phyloP scores from a whole-genome alignment of 2,329 filamentous ascomycete species.

The Trichoderma polysporum region DNA sequence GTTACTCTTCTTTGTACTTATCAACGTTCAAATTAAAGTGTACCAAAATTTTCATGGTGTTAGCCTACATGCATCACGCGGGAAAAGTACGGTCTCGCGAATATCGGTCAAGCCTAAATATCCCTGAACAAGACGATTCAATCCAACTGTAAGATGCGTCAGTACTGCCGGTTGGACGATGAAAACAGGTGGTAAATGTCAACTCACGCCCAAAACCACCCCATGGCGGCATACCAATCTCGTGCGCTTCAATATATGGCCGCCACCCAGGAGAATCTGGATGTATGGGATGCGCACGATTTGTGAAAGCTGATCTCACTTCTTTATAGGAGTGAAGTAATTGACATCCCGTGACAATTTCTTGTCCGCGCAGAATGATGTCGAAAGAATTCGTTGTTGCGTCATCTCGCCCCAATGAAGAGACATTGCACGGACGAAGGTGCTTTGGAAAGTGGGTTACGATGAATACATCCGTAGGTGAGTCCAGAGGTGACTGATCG shows the following conservation, averaged over 20 bases:
- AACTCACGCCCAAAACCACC: background rate
- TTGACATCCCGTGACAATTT: conserved; percentile 1
- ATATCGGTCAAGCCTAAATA: background rate
- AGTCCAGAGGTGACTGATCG: background rate
- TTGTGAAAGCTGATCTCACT: background rate
- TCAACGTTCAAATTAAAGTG: background rate
- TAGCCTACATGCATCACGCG: background rate
- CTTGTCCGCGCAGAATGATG: background rate
- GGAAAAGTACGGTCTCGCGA: conserved; percentile 1
- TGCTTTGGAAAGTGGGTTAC: background rate
- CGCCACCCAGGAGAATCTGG: background rate
- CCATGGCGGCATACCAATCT: conserved; percentile 9
- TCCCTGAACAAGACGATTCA: conserved; percentile 5
- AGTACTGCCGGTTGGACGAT: background rate
- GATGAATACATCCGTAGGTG: background rate
- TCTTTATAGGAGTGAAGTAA: background rate
- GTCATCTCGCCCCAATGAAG: background rate
- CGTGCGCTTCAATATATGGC: background rate
- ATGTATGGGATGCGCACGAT: background rate
- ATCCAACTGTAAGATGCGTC: background rate
- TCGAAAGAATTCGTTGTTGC: background rate
- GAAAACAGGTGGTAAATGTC: background rate
- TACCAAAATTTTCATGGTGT: background rate
- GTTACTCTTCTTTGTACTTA: background rate
- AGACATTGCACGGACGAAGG: conserved; percentile 6